Evolutionary conservation across 768 basidiomycete genomes (phyloP), one percentile per base, ranked within the genome.

Genomic region (Pholiota microspora): DNA sequence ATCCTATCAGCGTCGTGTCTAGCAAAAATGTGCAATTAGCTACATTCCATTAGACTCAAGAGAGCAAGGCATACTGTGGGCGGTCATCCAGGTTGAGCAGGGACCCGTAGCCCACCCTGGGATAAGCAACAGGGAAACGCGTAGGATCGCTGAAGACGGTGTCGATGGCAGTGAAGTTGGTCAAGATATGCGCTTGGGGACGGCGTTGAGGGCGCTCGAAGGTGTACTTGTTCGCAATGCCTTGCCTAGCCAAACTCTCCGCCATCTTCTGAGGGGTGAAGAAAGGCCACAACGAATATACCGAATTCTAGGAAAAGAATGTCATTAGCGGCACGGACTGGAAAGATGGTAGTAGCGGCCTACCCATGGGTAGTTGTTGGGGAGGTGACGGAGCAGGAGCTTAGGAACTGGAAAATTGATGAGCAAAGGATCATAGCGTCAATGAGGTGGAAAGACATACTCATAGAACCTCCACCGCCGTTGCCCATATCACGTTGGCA

Each of bases 211-310:
- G 80, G 3, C 71, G 71, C n/a, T 65, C 67, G 59, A 77, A 80
- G 7, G 63, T 68, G 57, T 81, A 82, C 50, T 72, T 67, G 23
- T 62, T 62, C 4, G 64, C 67, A 18, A 76, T 58, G 1, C 70
- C 73, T 49, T 75, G 78, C 24, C 65, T 65, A 0, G 72, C 71
- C 21, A 83, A 65, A 23, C 65, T 70, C 7, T 70, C 59, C 52
- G 71, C 64, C 73, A 75, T 72, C 49, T 70, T 66, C 16, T 59
- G 55, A 13, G 86, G 87, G 0, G 80, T 80, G 69, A 84, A 72
- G 76, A 89, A 84, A 9, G 89, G 86, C 76, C 86, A 90, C 58
- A 79, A 73, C 1, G 75, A 80, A 61, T 88, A 86, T 13, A 74
- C 67, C 10, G 79, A 82, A 68, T 69, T 76, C 81, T 61, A 68